A percentile compares a stretch with the other conserved stretches of the same genome.
phyloP scores from a whole-genome alignment of 1,139 yeast species.

The Zygosaccharomyces pseudobailii region DNA sequence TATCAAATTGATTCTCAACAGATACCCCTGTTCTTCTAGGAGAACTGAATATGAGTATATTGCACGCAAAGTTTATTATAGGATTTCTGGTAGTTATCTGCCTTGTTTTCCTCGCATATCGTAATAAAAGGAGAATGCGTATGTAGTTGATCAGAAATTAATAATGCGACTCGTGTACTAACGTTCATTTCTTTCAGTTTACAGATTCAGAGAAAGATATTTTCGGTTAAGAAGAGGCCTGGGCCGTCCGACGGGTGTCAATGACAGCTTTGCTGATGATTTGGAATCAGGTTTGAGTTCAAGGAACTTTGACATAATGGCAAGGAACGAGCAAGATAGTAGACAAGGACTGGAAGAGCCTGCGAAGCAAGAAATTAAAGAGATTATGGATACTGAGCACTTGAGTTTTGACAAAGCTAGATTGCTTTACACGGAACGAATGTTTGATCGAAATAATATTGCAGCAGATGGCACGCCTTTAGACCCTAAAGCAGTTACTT shows the following conservation, averaged over 20 bases:
- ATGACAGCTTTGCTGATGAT: constrained; percentile 51
- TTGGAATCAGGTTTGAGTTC: constrained; percentile 64
- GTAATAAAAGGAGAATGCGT: constrained; percentile 11
- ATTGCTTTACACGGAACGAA: constrained; percentile 43
- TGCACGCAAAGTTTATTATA: constrained; percentile 6
- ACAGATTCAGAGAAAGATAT: constrained; percentile 13
- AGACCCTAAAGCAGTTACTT: constrained; percentile 47
- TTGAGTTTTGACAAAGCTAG: constrained; percentile 71
- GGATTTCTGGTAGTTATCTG: constrained; percentile 10
- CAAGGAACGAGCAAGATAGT: constrained; percentile 48
- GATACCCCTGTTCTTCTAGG: neutral
- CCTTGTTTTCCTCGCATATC: constrained; percentile 6
- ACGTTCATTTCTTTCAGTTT: too few species aligned
- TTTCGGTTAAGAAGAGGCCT: constrained; percentile 13
- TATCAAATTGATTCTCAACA: too few species aligned
- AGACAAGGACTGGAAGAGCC: constrained; percentile 57
- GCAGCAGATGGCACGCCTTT: constrained; percentile 48
- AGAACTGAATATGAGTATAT: neutral
- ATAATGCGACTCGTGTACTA: neutral
- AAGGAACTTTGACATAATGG: constrained; percentile 48
- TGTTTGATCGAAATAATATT: constrained; percentile 50
- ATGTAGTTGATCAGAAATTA: constrained; percentile 9
- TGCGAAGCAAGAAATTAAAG: constrained; percentile 49
- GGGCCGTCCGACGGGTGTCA: constrained; percentile 18
- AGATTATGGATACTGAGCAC: constrained; percentile 49